phyloP scores from a whole-genome alignment of 768 basidiomycete genomes.

The Strobilomyces echinocephalus region DNA sequence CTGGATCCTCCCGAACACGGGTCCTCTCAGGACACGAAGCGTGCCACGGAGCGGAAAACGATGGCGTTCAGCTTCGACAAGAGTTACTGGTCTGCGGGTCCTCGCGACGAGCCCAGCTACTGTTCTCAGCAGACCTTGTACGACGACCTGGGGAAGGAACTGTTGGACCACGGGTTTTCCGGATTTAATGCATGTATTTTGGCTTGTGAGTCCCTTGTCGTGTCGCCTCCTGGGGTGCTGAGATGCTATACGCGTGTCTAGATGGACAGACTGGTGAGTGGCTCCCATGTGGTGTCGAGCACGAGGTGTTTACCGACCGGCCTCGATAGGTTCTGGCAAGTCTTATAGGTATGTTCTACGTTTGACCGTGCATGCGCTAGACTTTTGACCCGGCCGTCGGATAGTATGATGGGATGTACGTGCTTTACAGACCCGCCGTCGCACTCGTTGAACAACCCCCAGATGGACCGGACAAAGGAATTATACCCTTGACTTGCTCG shows the following conservation, averaged over 20 bases:
- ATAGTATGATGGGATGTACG: conserved; percentile 94
- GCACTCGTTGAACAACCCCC: conserved; percentile 6
- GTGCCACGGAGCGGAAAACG: conserved; percentile 85
- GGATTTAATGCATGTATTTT: conserved; percentile 99
- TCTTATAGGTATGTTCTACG: conserved; percentile 70
- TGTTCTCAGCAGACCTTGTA: conserved; percentile 94
- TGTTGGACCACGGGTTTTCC: conserved; percentile 91
- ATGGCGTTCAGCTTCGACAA: conserved; percentile 95
- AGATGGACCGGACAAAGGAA: conserved; percentile 96
- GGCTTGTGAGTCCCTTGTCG: conserved; percentile 70
- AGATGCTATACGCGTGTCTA: conserved; percentile 15
- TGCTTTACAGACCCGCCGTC: conserved; percentile 20
- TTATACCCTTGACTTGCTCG: conserved; percentile 92
- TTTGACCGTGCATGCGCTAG: neutral
- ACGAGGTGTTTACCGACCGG: conserved; percentile 3
- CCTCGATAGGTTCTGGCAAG: conserved; percentile 72
- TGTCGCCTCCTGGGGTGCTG: neutral
- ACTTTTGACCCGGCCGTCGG: conserved; percentile 7
- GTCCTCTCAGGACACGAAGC: conserved; percentile 62
- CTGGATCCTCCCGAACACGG: conserved; percentile 84
- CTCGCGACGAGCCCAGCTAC: conserved; percentile 83
- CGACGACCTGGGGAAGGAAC: conserved; percentile 88
- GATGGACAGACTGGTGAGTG: conserved; percentile 82
- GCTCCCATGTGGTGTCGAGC: neutral
- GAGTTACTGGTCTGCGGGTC: conserved; percentile 94